Evolutionary conservation across 257 asterid genomes (phyloP), one percentile per base, ranked within the genome.

Genomic region (Solanum stenotomum): DNA sequence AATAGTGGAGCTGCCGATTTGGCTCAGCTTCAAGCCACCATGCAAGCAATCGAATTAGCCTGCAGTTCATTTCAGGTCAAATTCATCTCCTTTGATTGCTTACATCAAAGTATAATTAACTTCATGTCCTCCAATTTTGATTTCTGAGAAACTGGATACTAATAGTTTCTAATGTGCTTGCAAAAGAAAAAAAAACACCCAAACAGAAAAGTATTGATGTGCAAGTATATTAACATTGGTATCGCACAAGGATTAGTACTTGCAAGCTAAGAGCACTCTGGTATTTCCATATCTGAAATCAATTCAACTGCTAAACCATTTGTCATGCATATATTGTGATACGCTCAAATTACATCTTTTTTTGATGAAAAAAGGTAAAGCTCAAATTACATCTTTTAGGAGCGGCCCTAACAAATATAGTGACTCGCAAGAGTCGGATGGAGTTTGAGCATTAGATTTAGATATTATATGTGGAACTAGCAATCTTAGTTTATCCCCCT

Each of bases 1-100:
- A 92, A 83, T 85, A 76, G 40, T n/a, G 94, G 90, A 75, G 89
- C 83, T 63, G 87, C 92, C 42, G 96, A 97, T 93, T 88, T 92
- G 91, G 94, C 93, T 75, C 96, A 95, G 89, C 95, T 97, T 67
- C 98, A 92, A 89, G 95, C 96, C 84, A 94, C 96, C 84, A 95
- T 97, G 99, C 94, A 92, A 89, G 91, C 98, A 33, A 89, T 97
- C 83, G 99, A 97, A 90, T 85, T 92, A 49, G 99, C 99, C 88
- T 97, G 99, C 93, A 91, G 86, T 90, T 92, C 98, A 25, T 93
- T 97, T 49, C 98, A 96, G 99, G 99, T 92, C 22, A 37, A 63
- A 38, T 59, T 88, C 79, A 23, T 67, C 29, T 67, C 40, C 14
- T 46, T 42, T 59, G 68, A 65, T 85, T 84, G 78, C 44, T 34